Evolutionary conservation across 805 yeast genomes (phyloP), one percentile per base, ranked within the genome.

Genomic region (Scheffersomyces coipomensis): DNA sequence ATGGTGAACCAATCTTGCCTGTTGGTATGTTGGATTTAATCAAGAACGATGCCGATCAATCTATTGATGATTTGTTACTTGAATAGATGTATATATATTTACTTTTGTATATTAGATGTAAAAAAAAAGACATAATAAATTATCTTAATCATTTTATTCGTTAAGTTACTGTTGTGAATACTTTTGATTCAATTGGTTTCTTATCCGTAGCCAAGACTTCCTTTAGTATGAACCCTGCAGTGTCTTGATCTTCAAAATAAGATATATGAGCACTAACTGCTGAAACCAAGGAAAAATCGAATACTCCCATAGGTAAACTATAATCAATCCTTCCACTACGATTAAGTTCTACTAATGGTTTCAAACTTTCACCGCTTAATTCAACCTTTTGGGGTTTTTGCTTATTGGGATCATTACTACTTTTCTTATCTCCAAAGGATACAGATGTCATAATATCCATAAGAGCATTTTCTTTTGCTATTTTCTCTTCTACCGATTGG

Each of bases 21-120:
- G 76, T 77, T 40, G 98, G 98, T 0, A 91, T 91, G 98, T 66
- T 88, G 40, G 83, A 83, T 23, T 73, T 91, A 58, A 91, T 91
- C 53, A 82, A 83, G 56, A 78, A 78, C 47, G 99, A 91, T 54
- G 81, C 95, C 2, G 90, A 87, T 47, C 89, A 88, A 63, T 78
- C 83, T 24, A 71, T 87, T 23, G 93, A 86, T 48, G 93, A 85
- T 52, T 72, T 85, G 52, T 64, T 78, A 65, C 47, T 64, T 32
- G 67, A 59, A 46, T 60, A 52, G 37, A 33, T 13, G 15, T 34
- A 19, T 23, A 12, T 18, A 27, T 12, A 19, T 12, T n/a, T 3
- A 30, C 6, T 4, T 12, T 23, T 19, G 16, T 30, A 30, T 12
- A 30, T 18, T 16, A 29, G 19, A 29, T 29, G 21, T 9, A 10